These are phyloP conservation scores for Tremella mesenterica DNA, from an alignment of 768 basidiomycete genomes.

Conservation along the genomic window DNA sequence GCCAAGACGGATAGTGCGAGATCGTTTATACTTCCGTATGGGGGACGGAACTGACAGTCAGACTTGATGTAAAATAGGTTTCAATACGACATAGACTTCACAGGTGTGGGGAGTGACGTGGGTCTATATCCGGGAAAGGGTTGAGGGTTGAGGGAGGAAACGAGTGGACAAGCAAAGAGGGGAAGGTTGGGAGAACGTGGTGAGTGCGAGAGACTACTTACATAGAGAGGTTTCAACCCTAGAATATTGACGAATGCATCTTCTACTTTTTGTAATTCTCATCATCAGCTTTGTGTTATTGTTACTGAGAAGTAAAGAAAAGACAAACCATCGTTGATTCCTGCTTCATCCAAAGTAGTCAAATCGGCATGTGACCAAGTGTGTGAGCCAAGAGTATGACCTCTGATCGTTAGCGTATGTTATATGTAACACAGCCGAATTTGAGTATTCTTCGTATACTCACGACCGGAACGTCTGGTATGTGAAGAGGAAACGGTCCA, in stretches of 20 bases:
- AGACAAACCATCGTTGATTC: slow-evolving; percentile 27
- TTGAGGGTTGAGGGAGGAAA: too few species aligned
- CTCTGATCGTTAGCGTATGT: slow-evolving; percentile 2
- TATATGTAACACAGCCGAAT: neutral
- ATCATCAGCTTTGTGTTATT: neutral
- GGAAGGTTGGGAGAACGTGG: too few species aligned
- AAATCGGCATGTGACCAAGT: slow-evolving; percentile 42
- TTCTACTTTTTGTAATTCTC: slow-evolving; percentile 37
- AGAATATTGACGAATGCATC: slow-evolving; percentile 41
- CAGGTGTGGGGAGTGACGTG: too few species aligned
- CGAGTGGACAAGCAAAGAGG: too few species aligned
- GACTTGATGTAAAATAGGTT: neutral
- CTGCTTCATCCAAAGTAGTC: slow-evolving; percentile 24
- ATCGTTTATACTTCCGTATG: slow-evolving; percentile 42
- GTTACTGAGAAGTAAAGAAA: neutral
- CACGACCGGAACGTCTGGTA: neutral
- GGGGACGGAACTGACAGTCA: slow-evolving; percentile 32
- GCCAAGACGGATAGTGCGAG: slow-evolving; percentile 33
- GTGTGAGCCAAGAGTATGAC: slow-evolving; percentile 42
- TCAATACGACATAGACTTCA: too few species aligned
- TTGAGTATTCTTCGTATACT: too few species aligned
- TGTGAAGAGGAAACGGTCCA: neutral
- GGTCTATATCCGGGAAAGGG: too few species aligned
- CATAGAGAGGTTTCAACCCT: slow-evolving; percentile 36
- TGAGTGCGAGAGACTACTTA: neutral